Base-by-base conservation (phyloP, 2,329 filamentous ascomycete species). In the Botrytis deweyae region DNA sequence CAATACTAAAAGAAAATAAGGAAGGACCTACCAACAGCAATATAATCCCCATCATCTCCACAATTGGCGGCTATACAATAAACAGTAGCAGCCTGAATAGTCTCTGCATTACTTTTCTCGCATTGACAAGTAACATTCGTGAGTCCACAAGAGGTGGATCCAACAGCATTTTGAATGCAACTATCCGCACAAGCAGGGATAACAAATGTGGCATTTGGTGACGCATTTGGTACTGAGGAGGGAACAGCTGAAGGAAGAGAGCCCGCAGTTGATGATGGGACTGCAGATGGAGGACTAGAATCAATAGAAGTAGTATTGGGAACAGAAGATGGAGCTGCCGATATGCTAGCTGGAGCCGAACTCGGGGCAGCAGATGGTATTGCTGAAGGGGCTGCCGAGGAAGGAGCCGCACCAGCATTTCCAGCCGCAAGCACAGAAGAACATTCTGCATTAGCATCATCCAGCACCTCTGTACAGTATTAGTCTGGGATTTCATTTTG, bases 361-460 rank as follows among this genome's bases (percentile, higher is more conserved):
- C 25, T 29, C 40, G 25, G 36, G 20, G 18, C 25, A 0, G n/a
- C 16, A 10, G 66, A 44, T 16, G 36, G 16, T 18, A 25, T n/a
- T 42, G 9, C n/a, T 2, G 49, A 42, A 33, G 49, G 10, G 10
- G n/a, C 3, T 14, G 9, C 25, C 14, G 66, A 42, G 1, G 65
- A 29, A n/a, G 25, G 36, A 16, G 9, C 46, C 1, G 25, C 25
- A 68, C 22, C n/a, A 52, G 64, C 44, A 67, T 46, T 67, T 52
- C 12, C 64, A 38, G 46, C 46, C 9, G 29, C 66, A 58, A 68
- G 36, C 4, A 40, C 36, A 33, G 66, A 68, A 22, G 66, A 68
- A 68, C 66, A 68, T 33, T 68, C 25, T 14, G 66, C 66, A 22
- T 25, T 58, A 58, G 66, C n/a, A 40, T 58, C 49, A 68, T 25